phyloP scores from a whole-genome alignment of 2,329 filamentous ascomycete genomes.

The Colletotrichum sp. region DNA sequence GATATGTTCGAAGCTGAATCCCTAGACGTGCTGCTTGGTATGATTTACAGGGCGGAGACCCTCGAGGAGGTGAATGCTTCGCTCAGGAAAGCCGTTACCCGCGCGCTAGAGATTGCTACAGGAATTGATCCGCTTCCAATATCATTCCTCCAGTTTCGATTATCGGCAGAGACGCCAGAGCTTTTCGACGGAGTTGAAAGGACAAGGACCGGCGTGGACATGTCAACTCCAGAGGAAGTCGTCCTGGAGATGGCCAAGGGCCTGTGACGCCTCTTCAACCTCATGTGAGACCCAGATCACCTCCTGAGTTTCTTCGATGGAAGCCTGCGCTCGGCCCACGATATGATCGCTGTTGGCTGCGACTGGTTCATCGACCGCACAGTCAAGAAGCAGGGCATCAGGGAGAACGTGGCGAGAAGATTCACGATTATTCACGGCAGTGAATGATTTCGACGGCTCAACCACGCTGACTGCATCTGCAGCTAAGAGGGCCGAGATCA shows the following conservation, averaged over 20 bases:
- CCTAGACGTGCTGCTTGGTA: not conserved
- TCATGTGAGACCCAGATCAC: not conserved
- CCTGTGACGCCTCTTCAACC: not conserved
- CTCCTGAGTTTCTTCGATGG: not conserved
- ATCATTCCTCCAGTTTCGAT: not conserved
- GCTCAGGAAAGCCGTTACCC: not conserved
- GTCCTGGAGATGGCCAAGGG: not conserved
- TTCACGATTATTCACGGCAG: not conserved
- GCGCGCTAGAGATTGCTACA: not conserved
- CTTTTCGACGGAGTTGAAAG: not conserved
- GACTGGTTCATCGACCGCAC: not conserved
- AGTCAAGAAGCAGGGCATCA: not conserved
- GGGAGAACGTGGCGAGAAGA: not conserved
- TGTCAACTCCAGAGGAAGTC: not conserved
- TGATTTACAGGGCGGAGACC: not conserved
- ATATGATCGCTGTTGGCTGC: not conserved
- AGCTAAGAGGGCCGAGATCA: not conserved
- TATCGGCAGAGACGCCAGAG: not conserved
- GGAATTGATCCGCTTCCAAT: not conserved
- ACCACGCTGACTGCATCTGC: not conserved
- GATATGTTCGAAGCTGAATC: not conserved
- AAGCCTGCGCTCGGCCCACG: not conserved
- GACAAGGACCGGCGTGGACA: not conserved
- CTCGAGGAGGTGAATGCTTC: not conserved
- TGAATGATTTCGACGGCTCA: not conserved